phyloP scores from a whole-genome alignment of 257 asterid species.

The Gentiana straminea region DNA sequence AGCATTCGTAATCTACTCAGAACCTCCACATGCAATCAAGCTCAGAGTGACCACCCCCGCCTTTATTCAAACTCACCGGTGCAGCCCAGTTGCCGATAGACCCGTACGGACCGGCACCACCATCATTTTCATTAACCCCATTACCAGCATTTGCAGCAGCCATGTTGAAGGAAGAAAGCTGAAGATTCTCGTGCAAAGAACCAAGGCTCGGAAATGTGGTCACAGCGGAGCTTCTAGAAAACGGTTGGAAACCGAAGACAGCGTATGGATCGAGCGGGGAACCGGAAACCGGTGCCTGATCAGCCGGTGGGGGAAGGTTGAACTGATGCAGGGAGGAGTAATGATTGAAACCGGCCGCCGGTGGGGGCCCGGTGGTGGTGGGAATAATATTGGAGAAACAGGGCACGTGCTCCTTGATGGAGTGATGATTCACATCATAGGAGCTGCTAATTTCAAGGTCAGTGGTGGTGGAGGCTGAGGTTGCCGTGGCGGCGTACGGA shows the following conservation, averaged over 20 bases:
- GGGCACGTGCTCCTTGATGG: slow-evolving; percentile 94
- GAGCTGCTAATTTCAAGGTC: slow-evolving; percentile 36
- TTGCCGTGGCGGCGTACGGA: slow-evolving; percentile 19
- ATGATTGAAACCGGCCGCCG: slow-evolving; percentile 28
- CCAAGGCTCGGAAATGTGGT: slow-evolving; percentile 47
- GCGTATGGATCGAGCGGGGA: slow-evolving; percentile 11
- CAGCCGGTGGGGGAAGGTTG: slow-evolving; percentile 18
- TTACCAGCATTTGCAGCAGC: slow-evolving; percentile 22
- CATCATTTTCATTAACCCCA: slow-evolving; percentile 16
- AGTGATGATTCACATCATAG: slow-evolving; percentile 23
- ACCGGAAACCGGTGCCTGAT: slow-evolving; percentile 2
- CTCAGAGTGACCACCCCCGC: slow-evolving; percentile 24
- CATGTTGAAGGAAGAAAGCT: slow-evolving; percentile 35
- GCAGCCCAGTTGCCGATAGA: slow-evolving; percentile 29
- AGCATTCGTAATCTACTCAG: slow-evolving; percentile 5
- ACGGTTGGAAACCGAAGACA: slow-evolving; percentile 4
- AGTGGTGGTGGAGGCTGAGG: slow-evolving; percentile 25
- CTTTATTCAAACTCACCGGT: slow-evolving; percentile 39
- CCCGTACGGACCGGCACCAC: slow-evolving; percentile 10
- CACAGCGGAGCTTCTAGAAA: slow-evolving; percentile 23
- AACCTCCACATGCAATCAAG: slow-evolving; percentile 82
- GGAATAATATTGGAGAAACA: slow-evolving; percentile 73
- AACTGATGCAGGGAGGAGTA: slow-evolving; percentile 16
- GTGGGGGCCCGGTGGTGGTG: slow-evolving; percentile 2
- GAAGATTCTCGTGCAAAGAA: slow-evolving; percentile 61